A percentile compares a stretch with the other conserved stretches of the same genome.
Conservation (phyloP, 2,329 filamentous ascomycete species). For the Fusarium sp. region DNA sequence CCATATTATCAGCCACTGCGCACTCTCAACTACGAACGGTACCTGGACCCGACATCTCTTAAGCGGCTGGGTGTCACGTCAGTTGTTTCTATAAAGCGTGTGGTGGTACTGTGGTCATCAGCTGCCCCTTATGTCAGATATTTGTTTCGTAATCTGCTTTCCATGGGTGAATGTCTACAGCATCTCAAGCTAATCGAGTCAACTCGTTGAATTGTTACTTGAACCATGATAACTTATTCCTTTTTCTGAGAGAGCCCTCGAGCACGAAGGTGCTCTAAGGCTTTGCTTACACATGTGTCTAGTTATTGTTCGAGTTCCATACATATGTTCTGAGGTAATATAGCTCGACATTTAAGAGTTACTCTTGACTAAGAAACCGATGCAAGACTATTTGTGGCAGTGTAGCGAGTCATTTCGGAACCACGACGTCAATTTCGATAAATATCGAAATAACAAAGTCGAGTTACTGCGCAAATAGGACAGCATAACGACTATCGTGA, state of each 20-base stretch:
- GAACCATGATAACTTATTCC: background rate
- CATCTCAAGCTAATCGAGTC: too few species aligned
- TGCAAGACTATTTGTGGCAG: background rate
- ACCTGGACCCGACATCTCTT: background rate
- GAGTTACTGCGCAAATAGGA: background rate
- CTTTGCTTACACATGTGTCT: background rate
- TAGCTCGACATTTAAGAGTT: background rate
- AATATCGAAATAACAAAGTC: background rate
- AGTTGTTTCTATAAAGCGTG: background rate
- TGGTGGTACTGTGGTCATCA: background rate
- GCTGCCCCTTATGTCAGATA: fast-evolving
- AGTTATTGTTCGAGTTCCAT: background rate
- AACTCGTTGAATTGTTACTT: background rate
- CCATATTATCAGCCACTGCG: background rate
- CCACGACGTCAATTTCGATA: fast-evolving
- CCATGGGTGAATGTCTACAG: background rate
- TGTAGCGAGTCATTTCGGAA: background rate
- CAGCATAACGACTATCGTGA: background rate
- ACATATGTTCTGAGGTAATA: background rate
- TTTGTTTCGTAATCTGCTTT: background rate
- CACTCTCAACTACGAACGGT: background rate
- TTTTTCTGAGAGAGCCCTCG: background rate
- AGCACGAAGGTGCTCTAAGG: background rate
- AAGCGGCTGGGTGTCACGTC: background rate
- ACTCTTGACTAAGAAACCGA: too few species aligned